Percentiles rank a stretch among this genome's conserved stretches.
These are phyloP conservation scores for Pyrus communis DNA, from an alignment of 306 rosid genomes.

Conservation along the genomic window DNA sequence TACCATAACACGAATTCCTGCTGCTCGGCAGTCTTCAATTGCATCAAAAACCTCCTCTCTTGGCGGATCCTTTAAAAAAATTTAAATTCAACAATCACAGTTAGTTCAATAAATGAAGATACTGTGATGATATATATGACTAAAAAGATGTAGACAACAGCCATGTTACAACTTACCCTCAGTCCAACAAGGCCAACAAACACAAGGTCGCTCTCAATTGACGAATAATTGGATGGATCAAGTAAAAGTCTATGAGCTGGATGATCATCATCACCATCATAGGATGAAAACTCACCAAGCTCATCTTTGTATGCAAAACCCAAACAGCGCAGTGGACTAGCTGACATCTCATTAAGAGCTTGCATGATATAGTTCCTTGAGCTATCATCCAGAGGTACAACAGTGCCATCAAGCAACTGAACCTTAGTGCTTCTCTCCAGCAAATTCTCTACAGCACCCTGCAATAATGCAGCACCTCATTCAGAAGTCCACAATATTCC, in stretches of 20 bases:
- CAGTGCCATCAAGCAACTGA: slow-evolving; percentile 72
- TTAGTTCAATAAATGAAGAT: slow-evolving; percentile 11
- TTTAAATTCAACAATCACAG: slow-evolving; percentile 11
- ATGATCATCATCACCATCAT: slow-evolving; percentile 69
- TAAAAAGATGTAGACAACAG: slow-evolving; percentile 12
- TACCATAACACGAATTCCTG: slow-evolving; percentile 82
- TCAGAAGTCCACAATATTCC: neutral
- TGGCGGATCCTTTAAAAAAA: slow-evolving; percentile 62
- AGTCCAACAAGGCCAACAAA: slow-evolving; percentile 85
- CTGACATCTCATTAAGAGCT: slow-evolving; percentile 70
- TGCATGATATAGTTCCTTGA: slow-evolving; percentile 48
- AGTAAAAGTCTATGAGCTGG: slow-evolving; percentile 82
- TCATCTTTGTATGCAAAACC: slow-evolving; percentile 90
- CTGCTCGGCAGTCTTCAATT: slow-evolving; percentile 74
- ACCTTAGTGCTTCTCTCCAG: slow-evolving; percentile 73
- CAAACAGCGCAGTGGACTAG: slow-evolving; percentile 73
- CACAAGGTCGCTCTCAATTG: slow-evolving; percentile 68
- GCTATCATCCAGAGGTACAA: slow-evolving; percentile 47
- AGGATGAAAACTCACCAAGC: slow-evolving; percentile 21
- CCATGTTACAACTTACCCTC: slow-evolving; percentile 51
- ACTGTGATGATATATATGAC: neutral
- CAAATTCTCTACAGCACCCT: slow-evolving; percentile 88
- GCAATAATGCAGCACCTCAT: slow-evolving; percentile 15
- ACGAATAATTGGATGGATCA: slow-evolving; percentile 66
- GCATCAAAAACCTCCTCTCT: slow-evolving; percentile 69